These are phyloP conservation scores for Penicillium sp. DNA, from an alignment of 2,329 filamentous ascomycete species.

Conservation along the genomic window DNA sequence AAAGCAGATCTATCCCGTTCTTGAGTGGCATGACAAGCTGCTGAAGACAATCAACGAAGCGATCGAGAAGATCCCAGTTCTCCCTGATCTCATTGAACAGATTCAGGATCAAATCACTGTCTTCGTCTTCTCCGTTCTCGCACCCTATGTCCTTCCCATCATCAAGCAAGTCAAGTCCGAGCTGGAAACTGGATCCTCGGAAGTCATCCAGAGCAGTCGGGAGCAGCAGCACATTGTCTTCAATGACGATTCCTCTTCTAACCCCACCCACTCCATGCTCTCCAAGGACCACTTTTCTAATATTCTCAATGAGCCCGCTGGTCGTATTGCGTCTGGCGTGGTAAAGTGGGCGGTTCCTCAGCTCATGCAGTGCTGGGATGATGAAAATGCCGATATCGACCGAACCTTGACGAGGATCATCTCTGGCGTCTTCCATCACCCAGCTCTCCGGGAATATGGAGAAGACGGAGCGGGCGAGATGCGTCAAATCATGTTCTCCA, in stretches of 20 bases:
- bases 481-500: slow-evolving; percentile 75
- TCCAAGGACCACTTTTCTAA: slow-evolving; percentile 96
- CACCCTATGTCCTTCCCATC: slow-evolving; percentile 83
- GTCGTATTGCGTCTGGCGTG: slow-evolving; percentile 77
- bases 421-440: slow-evolving; percentile 83
- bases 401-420: slow-evolving; percentile 77
- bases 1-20: slow-evolving; percentile 81
- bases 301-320: slow-evolving; percentile 84
- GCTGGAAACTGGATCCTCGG: slow-evolving; percentile 80
- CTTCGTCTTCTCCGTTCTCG: slow-evolving; percentile 90
- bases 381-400: slow-evolving; percentile 71
- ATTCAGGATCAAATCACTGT: slow-evolving; percentile 84
- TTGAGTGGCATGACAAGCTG: slow-evolving; percentile 88
- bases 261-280: slow-evolving; percentile 94
- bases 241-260: slow-evolving; percentile 71
- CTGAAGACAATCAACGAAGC: slow-evolving; percentile 78
- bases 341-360: slow-evolving; percentile 87
- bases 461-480: slow-evolving; percentile 73
- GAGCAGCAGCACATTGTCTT: slow-evolving; percentile 88
- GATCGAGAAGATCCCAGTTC: slow-evolving; percentile 81
- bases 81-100: slow-evolving; percentile 84
- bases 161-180: slow-evolving; percentile 86
- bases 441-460: slow-evolving; percentile 72
- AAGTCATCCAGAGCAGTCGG: slow-evolving; percentile 84
- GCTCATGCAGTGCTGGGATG: slow-evolving; percentile 84